Evolutionary conservation across 805 yeast species (phyloP), one percentile per base, ranked within the genome.

Genomic region (Yarrowia sp.): DNA sequence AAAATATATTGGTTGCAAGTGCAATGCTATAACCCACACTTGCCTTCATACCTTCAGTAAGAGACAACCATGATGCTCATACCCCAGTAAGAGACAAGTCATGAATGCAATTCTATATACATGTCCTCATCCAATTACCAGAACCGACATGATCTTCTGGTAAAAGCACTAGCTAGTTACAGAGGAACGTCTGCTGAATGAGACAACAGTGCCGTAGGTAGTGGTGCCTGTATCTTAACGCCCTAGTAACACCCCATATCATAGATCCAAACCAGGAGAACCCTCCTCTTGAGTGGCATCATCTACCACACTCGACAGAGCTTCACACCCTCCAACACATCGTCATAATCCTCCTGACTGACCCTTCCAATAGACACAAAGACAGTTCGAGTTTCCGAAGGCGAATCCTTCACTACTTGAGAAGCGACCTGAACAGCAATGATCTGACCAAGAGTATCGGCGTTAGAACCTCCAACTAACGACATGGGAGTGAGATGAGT

Each of bases 401-500:
- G 64, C 22, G 64, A 58, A 15, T 43, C 50, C 43, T 44, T 58
- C 22, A 58, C 51, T 0, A 58, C 43, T 22, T 58, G 51, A 17
- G 64, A 58, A n/a, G 51, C 64, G 35, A 58, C 64, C 51, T 58
- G 64, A 18, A 44, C 51, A 3, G 64, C 64, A 14, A 58, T 44
- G 35, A 58, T 43, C 51, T 58, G 64, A 10, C 64, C 64, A 3
- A 58, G 42, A 10, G 51, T 58, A 35, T 58, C 64, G 18, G 61
- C 67, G 14, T 63, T 66, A 7, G 66, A 51, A 7, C 70, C 70
- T 11, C 72, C 72, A 10, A 70, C 36, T 32, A 71, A 60, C 5
- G 72, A 62, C 66, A 67, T 65, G 6, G 73, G 71, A 3, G 68
- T 69, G 53, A 71, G 57, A 60, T 70, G 69, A 17, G 72, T 67